A percentile compares a stretch with the other conserved stretches of the same genome.
These are phyloP conservation scores for Biscogniauxia marginata DNA, from an alignment of 2,329 filamentous ascomycete species.

Conservation along the genomic window DNA sequence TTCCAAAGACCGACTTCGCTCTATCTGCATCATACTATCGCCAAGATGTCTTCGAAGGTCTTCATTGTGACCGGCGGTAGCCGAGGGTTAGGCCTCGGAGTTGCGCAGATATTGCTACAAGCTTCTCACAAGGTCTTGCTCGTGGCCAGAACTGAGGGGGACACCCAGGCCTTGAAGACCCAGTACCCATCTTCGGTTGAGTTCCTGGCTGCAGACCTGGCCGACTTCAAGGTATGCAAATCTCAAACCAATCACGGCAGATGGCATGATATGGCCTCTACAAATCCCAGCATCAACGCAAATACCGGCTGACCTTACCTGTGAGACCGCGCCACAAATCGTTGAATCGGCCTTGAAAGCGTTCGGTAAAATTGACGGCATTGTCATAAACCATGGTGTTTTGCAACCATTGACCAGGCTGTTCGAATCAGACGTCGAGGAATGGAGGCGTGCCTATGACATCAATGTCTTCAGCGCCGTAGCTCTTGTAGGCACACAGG, in stretches of 20 bases:
- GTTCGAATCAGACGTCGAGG: constrained; percentile 63
- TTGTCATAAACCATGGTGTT: constrained; percentile 86
- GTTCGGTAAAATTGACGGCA: constrained; percentile 73
- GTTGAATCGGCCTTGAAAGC: constrained; percentile 63
- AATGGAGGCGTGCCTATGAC: constrained; percentile 76
- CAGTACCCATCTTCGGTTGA: constrained; percentile 53
- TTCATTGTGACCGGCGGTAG: constrained; percentile 69
- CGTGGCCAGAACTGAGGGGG: constrained; percentile 52
- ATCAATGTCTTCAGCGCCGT: constrained; percentile 85
- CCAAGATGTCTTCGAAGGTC: constrained; percentile 54
- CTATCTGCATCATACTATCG: neutral
- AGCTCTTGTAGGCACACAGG: constrained; percentile 59
- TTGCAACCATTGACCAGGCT: constrained; percentile 74
- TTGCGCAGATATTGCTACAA: constrained; percentile 50
- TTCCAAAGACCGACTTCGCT: no score
- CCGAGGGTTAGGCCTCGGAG: constrained; percentile 60
- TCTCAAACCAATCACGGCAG: neutral
- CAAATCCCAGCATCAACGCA: neutral
- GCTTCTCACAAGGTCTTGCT: constrained; percentile 58
- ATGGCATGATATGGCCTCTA: neutral
- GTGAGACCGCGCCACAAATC: constrained; percentile 56
- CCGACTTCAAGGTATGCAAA: constrained; percentile 46
- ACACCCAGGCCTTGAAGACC: constrained; percentile 50
- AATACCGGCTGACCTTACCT: constrained; percentile 4
- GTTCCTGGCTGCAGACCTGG: constrained; percentile 55